Evolutionary conservation across 495 filamentous ascomycete species (phyloP).

Genomic region (Oidiodendron maius): DNA sequence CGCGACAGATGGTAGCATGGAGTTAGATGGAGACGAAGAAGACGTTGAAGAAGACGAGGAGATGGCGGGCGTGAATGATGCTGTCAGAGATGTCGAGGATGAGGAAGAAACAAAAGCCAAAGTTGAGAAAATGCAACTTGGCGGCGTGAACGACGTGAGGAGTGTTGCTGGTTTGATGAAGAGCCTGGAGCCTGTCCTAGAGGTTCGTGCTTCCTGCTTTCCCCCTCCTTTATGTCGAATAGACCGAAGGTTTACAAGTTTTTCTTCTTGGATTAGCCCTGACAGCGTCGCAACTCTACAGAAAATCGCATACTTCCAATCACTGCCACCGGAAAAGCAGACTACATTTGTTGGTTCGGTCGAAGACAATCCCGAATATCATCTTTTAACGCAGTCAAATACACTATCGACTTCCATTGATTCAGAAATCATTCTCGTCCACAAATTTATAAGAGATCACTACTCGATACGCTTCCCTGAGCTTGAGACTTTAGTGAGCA

Average conservation of each 20-base stretch:
- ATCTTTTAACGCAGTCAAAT: conserved; percentile 76
- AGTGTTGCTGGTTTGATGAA: conserved; percentile 72
- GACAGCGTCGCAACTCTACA: conserved; percentile 49
- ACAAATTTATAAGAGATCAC: conserved; percentile 93
- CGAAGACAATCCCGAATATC: conserved; percentile 83
- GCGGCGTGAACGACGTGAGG: conserved; percentile 64
- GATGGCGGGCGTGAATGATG: conserved; percentile 41
- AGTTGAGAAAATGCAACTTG: conserved; percentile 74
- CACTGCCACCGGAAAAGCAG: conserved; percentile 56
- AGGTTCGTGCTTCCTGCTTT: conserved; percentile 51
- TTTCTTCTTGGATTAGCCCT: conserved; percentile 35
- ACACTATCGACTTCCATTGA: conserved; percentile 83
- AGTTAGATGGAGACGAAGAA: conserved; percentile 43
- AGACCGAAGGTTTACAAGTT: conserved; percentile 37
- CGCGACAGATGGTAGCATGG: conserved; percentile 29
- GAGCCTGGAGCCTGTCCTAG: conserved; percentile 66
- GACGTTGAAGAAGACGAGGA: conserved; percentile 46
- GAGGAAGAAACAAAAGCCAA: conserved; percentile 65
- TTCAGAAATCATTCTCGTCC: conserved; percentile 84
- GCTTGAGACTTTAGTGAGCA: conserved; percentile 89
- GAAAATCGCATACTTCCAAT: conserved; percentile 73
- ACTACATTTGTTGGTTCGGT: conserved; percentile 62
- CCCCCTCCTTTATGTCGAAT: conserved; percentile 27
- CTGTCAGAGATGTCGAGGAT: conserved; percentile 46
- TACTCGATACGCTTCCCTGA: conserved; percentile 93